phyloP scores from a whole-genome alignment of 1,284 basidiomycete species.

The Pulveroboletus sp. region DNA sequence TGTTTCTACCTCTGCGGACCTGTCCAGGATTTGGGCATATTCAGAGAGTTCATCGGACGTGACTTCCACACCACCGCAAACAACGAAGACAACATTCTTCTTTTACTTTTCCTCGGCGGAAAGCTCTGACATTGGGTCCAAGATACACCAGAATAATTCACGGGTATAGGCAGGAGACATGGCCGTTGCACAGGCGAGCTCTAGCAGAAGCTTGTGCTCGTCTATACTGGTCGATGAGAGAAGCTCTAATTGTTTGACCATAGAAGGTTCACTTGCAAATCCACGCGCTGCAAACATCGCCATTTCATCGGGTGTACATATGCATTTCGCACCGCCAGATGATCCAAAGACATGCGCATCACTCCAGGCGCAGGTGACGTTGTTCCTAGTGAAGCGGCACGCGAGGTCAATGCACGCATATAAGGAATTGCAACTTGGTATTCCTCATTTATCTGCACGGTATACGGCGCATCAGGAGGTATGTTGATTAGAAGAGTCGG shows the following conservation, averaged over 20 bases:
- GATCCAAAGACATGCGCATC: conserved; percentile 61
- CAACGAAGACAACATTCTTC: conserved; percentile 27
- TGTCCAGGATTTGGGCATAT: conserved; percentile 45
- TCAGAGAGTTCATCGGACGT: conserved; percentile 52
- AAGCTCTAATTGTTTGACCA: background rate
- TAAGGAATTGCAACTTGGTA: conserved; percentile 55
- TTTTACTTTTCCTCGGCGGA: conserved; percentile 27
- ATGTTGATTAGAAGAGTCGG: conserved; percentile 32
- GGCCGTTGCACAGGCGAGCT: conserved; percentile 71
- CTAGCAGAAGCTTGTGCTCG: conserved; percentile 72
- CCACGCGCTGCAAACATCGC: conserved; percentile 57
- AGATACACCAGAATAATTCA: conserved; percentile 47
- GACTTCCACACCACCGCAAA: conserved; percentile 51
- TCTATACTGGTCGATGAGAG: conserved; percentile 43
- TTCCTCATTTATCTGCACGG: conserved; percentile 40
- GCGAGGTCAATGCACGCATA: conserved; percentile 57
- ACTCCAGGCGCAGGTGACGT: conserved; percentile 60
- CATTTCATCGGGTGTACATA: conserved; percentile 65
- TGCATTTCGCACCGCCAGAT: conserved; percentile 56
- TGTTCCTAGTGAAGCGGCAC: conserved; percentile 70
- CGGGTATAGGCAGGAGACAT: conserved; percentile 63
- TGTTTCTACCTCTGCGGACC: conserved; percentile 31
- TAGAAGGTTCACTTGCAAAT: conserved; percentile 53
- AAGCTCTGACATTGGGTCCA: conserved; percentile 47
- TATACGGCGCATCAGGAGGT: conserved; percentile 29